phyloP scores from a whole-genome alignment of 257 asterid genomes.

The Salvia splendens region DNA sequence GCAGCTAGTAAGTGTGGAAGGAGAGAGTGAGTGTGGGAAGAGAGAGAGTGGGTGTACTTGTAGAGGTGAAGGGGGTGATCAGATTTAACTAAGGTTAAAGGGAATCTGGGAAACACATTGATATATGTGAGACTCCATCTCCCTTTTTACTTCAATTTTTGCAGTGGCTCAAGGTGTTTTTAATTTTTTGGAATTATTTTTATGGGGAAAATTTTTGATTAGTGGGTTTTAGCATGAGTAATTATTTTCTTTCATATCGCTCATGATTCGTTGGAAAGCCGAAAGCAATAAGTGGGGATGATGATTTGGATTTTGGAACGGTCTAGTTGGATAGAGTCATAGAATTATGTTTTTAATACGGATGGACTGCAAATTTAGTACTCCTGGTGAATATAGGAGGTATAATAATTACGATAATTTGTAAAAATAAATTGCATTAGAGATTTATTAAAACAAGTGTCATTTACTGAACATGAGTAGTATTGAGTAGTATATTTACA shows the following conservation, averaged over 20 bases:
- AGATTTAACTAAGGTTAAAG: constrained; percentile 40
- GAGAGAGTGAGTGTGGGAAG: not conserved
- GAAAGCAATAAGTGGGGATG: not conserved
- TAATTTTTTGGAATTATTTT: constrained; percentile 18
- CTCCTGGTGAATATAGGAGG: no score
- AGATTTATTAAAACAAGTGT: no score
- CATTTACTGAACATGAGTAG: no score
- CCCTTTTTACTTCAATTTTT: constrained; percentile 29
- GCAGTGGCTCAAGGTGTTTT: constrained; percentile 23
- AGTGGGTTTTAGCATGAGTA: not conserved
- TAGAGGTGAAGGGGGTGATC: constrained; percentile 25
- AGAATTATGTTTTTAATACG: no score
- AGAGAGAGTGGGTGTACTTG: constrained; percentile 35
- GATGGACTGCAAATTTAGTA: no score
- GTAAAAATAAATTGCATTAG: no score
- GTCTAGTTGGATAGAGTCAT: no score
- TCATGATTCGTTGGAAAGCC: constrained; percentile 1
- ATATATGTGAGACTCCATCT: constrained; percentile 15
- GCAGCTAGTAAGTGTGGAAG: not conserved
- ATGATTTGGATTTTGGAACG: no score
- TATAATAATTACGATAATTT: no score
- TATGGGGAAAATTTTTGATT: not conserved
- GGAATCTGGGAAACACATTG: constrained; percentile 41
- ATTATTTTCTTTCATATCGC: not conserved
- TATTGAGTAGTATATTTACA: no score